Evolutionary conservation across 352 stramenopile species (phyloP), one percentile per base, ranked within the genome.

Genomic region (Phytopythium delawarense): DNA sequence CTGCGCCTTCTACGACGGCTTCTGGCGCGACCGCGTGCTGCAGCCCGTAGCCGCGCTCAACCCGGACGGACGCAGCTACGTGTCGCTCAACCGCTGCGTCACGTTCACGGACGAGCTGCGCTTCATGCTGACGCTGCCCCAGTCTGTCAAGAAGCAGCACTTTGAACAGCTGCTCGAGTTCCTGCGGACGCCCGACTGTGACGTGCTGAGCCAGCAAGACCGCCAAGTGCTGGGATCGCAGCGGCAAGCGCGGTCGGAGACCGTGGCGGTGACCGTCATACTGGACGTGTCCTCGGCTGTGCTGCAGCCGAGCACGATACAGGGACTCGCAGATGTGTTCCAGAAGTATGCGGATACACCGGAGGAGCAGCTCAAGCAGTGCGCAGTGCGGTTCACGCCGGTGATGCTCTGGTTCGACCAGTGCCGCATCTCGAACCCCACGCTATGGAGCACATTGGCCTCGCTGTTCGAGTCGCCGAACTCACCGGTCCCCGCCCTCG

Each of bases 61-160:
- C 35, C 34, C 35, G 18, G 54, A 59, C 21, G 54, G n/a, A 7
- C 54, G 54, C 54, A 59, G 54, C 37, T 59, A 49, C 54, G 54
- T 59, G 34, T 59, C 54, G 37, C 54, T 59, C 54, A 59, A 59
- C 54, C 54, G 54, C 8, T 48, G 39, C 37, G 35, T 59, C 54
- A 50, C 54, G 34, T 59, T 59, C 54, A 37, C 49, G n/a, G 54
- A 59, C 21, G 39, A 49, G 37, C 54, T 59, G 37, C 35, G 54
- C 35, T 59, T 59, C 54, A 59, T 59, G 54, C 54, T 59, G 7
- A 37, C 54, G 54, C 39, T 59, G 37, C 54, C 54, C 4, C 54
- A 25, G 21, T 23, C 35, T 21, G 12, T 44, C 9, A 35, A 13
- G 37, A 16, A 23, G 35, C n/a, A 20, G 54, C 54, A 59, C 54